Evolutionary conservation across 257 asterid species (phyloP).

Genomic region (Fraxinus excelsior): DNA sequence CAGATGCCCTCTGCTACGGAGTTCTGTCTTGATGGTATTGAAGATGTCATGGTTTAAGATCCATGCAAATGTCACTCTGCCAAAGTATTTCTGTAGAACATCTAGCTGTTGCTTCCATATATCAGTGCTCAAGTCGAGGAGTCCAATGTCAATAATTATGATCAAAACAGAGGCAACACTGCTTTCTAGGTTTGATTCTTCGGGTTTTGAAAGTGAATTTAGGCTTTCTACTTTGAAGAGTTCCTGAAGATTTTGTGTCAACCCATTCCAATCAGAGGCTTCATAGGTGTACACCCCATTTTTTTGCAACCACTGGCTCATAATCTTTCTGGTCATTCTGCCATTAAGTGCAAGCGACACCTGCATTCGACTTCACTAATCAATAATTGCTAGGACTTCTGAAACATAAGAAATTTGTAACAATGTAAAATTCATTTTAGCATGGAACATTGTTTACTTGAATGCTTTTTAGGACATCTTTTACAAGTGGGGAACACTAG

Average conservation of each 20-base stretch:
- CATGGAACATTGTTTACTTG: not conserved
- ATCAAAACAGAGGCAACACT: slow-evolving; percentile 30
- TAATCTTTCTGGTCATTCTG: slow-evolving; percentile 54
- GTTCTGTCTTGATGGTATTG: slow-evolving; percentile 62
- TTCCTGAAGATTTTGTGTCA: slow-evolving; percentile 62
- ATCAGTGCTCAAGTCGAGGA: slow-evolving; percentile 73
- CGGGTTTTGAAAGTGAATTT: slow-evolving; percentile 32
- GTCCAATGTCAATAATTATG: slow-evolving; percentile 65
- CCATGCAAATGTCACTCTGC: slow-evolving; percentile 74
- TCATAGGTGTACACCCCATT: slow-evolving; percentile 56
- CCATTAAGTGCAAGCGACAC: slow-evolving; percentile 90
- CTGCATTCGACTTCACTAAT: slow-evolving; percentile 48
- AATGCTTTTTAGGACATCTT: not conserved
- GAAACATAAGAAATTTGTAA: not conserved
- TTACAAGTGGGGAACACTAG: not conserved
- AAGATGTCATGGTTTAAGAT: slow-evolving; percentile 70
- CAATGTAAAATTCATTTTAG: not conserved
- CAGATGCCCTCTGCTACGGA: slow-evolving; percentile 64
- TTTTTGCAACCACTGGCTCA: slow-evolving; percentile 68
- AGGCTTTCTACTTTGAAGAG: slow-evolving; percentile 31
- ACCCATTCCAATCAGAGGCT: slow-evolving; percentile 83
- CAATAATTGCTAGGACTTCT: slow-evolving; percentile 13
- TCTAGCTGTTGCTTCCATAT: slow-evolving; percentile 84
- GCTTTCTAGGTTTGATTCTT: slow-evolving; percentile 28
- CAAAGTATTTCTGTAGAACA: slow-evolving; percentile 56